Conservation (phyloP, 2,329 filamentous ascomycete species). For the Fusarium anthophilum region DNA sequence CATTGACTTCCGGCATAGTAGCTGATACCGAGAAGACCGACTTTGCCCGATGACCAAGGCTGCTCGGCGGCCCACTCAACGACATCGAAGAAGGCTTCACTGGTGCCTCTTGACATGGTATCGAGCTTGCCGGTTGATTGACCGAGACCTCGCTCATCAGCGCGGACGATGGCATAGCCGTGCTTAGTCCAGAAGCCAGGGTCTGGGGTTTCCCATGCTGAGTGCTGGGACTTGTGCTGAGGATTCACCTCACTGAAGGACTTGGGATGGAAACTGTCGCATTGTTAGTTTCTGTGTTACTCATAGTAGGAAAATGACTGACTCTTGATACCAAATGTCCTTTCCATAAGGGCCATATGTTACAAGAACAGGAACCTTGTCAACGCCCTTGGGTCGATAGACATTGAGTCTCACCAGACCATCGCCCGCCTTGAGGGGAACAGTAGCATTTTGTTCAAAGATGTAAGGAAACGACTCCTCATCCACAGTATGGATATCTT, state of each 20-base stretch:
- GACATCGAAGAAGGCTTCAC: slow-evolving; percentile 59
- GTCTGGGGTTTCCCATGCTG: slow-evolving; percentile 68
- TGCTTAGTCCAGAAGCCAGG: slow-evolving; percentile 64
- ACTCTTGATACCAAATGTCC: slow-evolving; percentile 70
- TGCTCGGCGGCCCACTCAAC: slow-evolving; percentile 59
- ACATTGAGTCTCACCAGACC: slow-evolving; percentile 5
- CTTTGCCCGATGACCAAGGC: slow-evolving; percentile 58
- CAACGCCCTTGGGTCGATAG: slow-evolving; percentile 15
- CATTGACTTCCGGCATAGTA: slow-evolving; percentile 61
- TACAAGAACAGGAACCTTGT: slow-evolving; percentile 64
- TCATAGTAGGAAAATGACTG: too few relatives aligned
- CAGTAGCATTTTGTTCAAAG: slow-evolving; percentile 28
- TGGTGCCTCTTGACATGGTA: slow-evolving; percentile 59
- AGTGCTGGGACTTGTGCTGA: slow-evolving; percentile 62
- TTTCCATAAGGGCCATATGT: slow-evolving; percentile 81
- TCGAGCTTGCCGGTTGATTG: slow-evolving; percentile 59
- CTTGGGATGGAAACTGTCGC: slow-evolving; percentile 48
- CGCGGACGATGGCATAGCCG: slow-evolving; percentile 65
- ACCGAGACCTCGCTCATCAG: slow-evolving; percentile 59
- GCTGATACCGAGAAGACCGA: slow-evolving; percentile 58
- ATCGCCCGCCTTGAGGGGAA: slow-evolving; percentile 4
- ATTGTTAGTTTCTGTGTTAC: neutral
- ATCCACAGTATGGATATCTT: slow-evolving; percentile 43
- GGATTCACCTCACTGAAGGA: slow-evolving; percentile 62
- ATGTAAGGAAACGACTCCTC: slow-evolving; percentile 28